Conservation (phyloP, 257 asterid genomes). For the Solanum paucissectum region DNA sequence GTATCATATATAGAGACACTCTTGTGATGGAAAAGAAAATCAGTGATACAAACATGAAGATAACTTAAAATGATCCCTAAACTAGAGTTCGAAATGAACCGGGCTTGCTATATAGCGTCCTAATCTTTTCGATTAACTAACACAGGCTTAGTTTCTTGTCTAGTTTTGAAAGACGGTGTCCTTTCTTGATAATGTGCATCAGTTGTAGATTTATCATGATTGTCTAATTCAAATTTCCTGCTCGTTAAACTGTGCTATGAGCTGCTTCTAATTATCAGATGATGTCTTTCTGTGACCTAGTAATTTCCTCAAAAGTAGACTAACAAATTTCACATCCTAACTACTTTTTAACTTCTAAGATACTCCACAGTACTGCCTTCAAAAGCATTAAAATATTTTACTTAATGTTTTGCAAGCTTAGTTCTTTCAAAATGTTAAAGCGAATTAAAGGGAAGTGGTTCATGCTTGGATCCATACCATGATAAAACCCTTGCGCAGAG, state of each 20-base stretch:
- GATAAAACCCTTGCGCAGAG: slow-evolving; percentile 95
- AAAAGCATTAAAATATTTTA: neutral
- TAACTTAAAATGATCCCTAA: neutral
- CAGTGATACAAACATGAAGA: neutral
- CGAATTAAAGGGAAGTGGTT: neutral
- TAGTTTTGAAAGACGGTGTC: neutral
- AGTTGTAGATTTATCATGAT: neutral
- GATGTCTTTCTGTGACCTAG: neutral
- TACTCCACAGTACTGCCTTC: neutral
- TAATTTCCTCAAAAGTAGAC: neutral
- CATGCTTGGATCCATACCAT: slow-evolving; percentile 30
- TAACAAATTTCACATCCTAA: neutral
- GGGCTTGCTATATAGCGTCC: neutral
- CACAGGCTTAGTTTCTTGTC: neutral
- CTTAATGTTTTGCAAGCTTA: neutral
- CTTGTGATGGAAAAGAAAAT: neutral
- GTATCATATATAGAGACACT: neutral
- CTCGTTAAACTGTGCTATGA: neutral
- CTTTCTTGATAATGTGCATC: neutral
- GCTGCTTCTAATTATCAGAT: neutral
- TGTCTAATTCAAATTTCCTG: neutral
- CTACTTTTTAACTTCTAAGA: neutral
- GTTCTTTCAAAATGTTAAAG: neutral
- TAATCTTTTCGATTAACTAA: neutral
- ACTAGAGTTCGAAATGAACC: neutral